Evolutionary conservation across 1,284 basidiomycete species (phyloP).

Genomic region (Irpex sp.): DNA sequence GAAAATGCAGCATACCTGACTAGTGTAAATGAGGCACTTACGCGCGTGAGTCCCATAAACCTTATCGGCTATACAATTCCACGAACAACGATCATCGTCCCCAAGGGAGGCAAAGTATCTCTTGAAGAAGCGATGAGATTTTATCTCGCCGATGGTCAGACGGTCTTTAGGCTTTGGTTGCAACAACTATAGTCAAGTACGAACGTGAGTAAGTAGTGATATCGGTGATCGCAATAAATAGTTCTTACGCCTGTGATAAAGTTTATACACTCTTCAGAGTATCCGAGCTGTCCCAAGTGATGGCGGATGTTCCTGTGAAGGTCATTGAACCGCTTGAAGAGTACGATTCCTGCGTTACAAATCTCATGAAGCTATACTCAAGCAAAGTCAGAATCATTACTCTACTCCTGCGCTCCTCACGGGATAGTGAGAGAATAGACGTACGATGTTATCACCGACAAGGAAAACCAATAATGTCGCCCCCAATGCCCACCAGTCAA

Average conservation of each 20-base stretch:
- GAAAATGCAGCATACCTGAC: no score
- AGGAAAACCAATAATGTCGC: slow-evolving; percentile 12
- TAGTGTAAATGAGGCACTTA: not conserved
- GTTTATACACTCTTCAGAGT: not conserved
- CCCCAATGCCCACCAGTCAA: slow-evolving; percentile 26
- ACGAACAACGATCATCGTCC: not conserved
- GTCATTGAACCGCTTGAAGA: not conserved
- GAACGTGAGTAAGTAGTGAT: not conserved
- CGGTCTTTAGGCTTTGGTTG: not conserved
- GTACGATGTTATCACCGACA: slow-evolving; percentile 5
- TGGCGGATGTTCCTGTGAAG: not conserved
- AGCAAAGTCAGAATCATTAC: no score
- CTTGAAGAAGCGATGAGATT: not conserved
- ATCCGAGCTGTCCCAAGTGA: not conserved
- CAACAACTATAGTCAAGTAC: not conserved
- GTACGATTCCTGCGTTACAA: not conserved
- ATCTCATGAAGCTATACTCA: slow-evolving; percentile 1
- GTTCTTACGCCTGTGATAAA: not conserved
- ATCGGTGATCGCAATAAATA: not conserved
- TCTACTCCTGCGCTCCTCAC: not conserved
- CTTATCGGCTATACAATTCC: not conserved
- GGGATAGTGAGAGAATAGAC: not conserved
- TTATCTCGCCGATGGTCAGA: not conserved
- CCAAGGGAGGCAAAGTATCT: not conserved
- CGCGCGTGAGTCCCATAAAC: not conserved